Conservation (phyloP, 345 rosid species). For the Lepidium didymum region DNA sequence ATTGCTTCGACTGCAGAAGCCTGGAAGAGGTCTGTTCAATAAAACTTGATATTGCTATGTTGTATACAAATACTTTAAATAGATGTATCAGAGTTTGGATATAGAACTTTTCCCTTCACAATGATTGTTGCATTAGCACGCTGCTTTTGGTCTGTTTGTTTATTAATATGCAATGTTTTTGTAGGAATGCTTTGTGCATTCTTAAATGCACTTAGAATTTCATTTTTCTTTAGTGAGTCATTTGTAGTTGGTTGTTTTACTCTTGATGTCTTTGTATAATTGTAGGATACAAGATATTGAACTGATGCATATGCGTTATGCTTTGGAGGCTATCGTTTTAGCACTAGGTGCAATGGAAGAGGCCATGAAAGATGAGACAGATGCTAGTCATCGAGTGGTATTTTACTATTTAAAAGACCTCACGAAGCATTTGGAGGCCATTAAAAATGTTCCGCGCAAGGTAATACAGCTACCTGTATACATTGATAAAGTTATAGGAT, state of each 20-base stretch:
- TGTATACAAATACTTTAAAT: neutral
- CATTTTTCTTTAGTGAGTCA: neutral
- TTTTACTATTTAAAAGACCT: slow-evolving; percentile 68
- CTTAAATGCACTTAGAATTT: neutral
- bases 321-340: slow-evolving; percentile 75
- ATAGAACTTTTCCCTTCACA: neutral
- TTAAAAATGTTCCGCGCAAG: slow-evolving; percentile 80
- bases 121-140: neutral
- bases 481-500: neutral
- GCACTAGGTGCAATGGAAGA: slow-evolving; percentile 67
- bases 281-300: slow-evolving; percentile 90
- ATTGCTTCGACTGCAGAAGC: slow-evolving; percentile 66
- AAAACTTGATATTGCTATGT: neutral
- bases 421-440: slow-evolving; percentile 65
- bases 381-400: slow-evolving; percentile 43
- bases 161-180: neutral
- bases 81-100: too few species aligned
- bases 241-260: neutral
- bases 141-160: slow-evolving; percentile 7
- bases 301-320: slow-evolving; percentile 95
- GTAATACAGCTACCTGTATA: slow-evolving; percentile 28
- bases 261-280: slow-evolving; percentile 9
- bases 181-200: neutral
- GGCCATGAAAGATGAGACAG: slow-evolving; percentile 42
- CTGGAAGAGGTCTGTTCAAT: slow-evolving; percentile 64